Percentiles rank a stretch among this genome's conserved stretches.
These are phyloP conservation scores for Vitis rotundifolia DNA, from an alignment of 164 flowering plant species.

Conservation along the genomic window DNA sequence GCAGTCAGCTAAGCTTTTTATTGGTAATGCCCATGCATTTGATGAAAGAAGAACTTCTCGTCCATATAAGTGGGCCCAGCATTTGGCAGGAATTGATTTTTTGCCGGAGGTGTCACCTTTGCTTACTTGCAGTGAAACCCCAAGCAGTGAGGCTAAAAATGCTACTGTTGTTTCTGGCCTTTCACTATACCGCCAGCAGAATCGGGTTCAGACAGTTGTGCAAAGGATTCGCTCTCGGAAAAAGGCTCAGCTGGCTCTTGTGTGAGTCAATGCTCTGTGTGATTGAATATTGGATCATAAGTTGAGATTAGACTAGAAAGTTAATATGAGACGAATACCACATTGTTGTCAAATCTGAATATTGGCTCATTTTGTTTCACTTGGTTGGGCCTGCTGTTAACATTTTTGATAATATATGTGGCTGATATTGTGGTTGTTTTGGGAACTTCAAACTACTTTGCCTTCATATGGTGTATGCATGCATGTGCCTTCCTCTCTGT, in stretches of 20 bases:
- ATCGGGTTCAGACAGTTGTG: constrained; percentile 79
- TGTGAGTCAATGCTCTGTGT: constrained; percentile 79
- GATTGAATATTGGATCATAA: constrained; percentile 26
- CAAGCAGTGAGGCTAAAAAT: constrained; percentile 44
- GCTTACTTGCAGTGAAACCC: constrained; percentile 41
- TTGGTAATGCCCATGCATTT: constrained; percentile 52
- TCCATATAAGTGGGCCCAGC: constrained; percentile 98
- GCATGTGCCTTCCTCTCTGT: neutral
- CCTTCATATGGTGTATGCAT: neutral
- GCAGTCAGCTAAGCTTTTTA: constrained; percentile 82
- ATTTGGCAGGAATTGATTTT: constrained; percentile 93
- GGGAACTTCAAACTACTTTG: constrained; percentile 5
- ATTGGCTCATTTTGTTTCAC: constrained; percentile 12
- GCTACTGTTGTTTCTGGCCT: constrained; percentile 67
- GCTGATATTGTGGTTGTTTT: neutral
- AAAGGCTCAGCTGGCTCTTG: constrained; percentile 91
- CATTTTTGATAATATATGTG: constrained; percentile 17
- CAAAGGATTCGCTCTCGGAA: constrained; percentile 79
- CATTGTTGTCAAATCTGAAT: constrained; percentile 27
- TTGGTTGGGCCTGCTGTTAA: constrained; percentile 9
- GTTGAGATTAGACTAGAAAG: constrained; percentile 7
- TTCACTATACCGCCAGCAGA: constrained; percentile 81
- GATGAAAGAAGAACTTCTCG: constrained; percentile 71
- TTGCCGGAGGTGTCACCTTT: constrained; percentile 85
- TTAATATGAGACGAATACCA: constrained; percentile 12